Evolutionary conservation across 371 early-diverging fungal genomes (phyloP), one percentile per base, ranked within the genome.

Genomic region (Apophysomyces ossiformis): DNA sequence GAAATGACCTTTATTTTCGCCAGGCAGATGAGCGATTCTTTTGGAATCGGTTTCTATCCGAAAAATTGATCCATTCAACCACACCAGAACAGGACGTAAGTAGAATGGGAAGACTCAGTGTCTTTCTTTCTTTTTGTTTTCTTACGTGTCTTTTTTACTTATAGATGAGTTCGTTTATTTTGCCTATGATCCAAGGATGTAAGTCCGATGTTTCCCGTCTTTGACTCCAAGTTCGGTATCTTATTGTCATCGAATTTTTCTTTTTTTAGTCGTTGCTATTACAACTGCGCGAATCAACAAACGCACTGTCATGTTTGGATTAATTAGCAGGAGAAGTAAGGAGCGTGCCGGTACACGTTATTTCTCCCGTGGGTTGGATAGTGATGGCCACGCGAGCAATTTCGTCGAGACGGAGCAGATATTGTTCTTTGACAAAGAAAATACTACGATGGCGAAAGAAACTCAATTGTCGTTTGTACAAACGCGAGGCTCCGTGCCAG

Each of bases 391-490:
- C 69, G 96, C 93, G 7, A 91, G 99, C 37, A 99, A 99, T 77
- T 96, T 89, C 82, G 99, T 98, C 5, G 99, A 99, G 74, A 99
- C 99, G 0, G 99, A 99, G 74, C 97, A 99, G 74, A 74, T 97
- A 58, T 69, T 98, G 4, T 64, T 85, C 8, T 80, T 80, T 65
- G 85, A 86, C 7, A 68, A 73, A 4, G 37, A 68, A 11, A 68
- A 70, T 37, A 37, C 15, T 43, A 38, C 56, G 11, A 56, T 15
- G 26, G 36, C 44, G 5, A 39, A 36, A 8, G 46, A 57, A 54
- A 72, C 72, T 11, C 73, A 85, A 62, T 64, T 87, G 13, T 75
- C 95, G 1, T 93, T 88, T 84, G 85, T 98, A 5, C 99, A 99
- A 74, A 90, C 95, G 11, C 89, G 99, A 38, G 99, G 99, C 0